Base-by-base conservation (phyloP, 495 filamentous ascomycete species). In the Hypoxylon crocopeplum region DNA sequence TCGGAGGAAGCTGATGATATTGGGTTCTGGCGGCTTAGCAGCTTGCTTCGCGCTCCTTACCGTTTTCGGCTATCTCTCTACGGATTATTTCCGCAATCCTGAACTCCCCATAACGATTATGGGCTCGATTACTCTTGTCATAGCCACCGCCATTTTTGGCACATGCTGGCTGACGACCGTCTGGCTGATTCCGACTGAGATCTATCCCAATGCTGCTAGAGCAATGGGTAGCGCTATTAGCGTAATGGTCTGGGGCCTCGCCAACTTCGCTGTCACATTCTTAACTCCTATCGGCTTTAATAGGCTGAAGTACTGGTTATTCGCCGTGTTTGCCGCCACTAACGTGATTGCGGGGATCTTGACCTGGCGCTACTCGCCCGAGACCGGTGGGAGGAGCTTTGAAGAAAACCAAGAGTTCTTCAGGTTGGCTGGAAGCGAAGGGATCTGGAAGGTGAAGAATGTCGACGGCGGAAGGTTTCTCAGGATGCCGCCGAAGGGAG, bases 131-230 rank as follows among this genome's bases (percentile, higher is more conserved):
- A 62, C 67, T 3, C 67, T 85, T 1, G 83, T 70, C 61, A 41
- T 80, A 12, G 79, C 81, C 6, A 85, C 82, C 5, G 78, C 79
- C 1, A 76, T 77, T 32, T 85, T 85, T 64, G 82, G 82, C 29
- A 78, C 84, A 37, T 81, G 78, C 29, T 85, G 82, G 82, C 67
- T 85, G 7, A 61, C 80, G 1, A 77, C 83, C 5, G 72, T 77
- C 34, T 85, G 81, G 82, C 67, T 84, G 11, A 82, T 85, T 44
- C 82, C 82, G 2, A 85, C 82, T 1, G 82, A 85, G 56, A 84
- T 85, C 53, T 84, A 76, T 58, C 79, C 82, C 7, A 80, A 72
- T 17, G 76, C 74, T 10, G 79, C 82, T 8, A 71, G 82, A 19
- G 82, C 82, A 13, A 77, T 79, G 64, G 82, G 80, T 5, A 75